Base-by-base conservation (phyloP, 208 protist genomes). In the Angomonas ambiguus region DNA sequence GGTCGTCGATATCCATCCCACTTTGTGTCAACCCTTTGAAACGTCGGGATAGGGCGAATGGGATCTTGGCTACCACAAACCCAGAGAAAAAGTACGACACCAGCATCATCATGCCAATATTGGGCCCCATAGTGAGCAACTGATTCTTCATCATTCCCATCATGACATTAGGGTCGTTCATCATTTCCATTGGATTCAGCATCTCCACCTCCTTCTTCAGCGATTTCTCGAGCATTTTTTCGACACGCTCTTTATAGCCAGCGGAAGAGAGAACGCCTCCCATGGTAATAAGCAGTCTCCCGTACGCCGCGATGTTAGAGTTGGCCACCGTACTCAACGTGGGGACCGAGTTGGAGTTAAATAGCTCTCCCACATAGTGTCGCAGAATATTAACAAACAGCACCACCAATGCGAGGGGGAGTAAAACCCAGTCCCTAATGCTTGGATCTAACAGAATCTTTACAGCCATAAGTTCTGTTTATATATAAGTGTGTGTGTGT, bases 21-120 rank as follows among this genome's bases (percentile, higher is more conserved):
- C 96, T 78, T 74, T 99, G 97, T 71, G 98, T 89, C 91, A 99
- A 98, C 20, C 82, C 86, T 34, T 82, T 77, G 72, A 98, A 97
- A 45, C 93, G 77, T n/a, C 82, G 70, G 6, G 96, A 97, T 0
- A 99, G 75, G 25, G 85, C 83, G 65, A 99, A 99, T 25, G 97
- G 97, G 31, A 98, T 94, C 80, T 97, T 97, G 38, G 94, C 95
- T 32, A 97, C 93, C 18, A 99, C 92, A 73, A 99, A 99, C 20
- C 96, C 95, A 30, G 92, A 96, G 72, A 98, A 99, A 67, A 98
- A 98, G 73, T 96, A 94, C 13, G 93, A 97, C 24, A 98, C 85
- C 59, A 97, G 96, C 75, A 91, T 90, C 93, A 98, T 98, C 82
- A 98, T 94, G 38, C 93, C 87, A 45, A 98, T 89, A 71, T 98